Base-by-base conservation (phyloP, 2,329 filamentous ascomycete genomes). In the Ceratocystis cubensis region DNA sequence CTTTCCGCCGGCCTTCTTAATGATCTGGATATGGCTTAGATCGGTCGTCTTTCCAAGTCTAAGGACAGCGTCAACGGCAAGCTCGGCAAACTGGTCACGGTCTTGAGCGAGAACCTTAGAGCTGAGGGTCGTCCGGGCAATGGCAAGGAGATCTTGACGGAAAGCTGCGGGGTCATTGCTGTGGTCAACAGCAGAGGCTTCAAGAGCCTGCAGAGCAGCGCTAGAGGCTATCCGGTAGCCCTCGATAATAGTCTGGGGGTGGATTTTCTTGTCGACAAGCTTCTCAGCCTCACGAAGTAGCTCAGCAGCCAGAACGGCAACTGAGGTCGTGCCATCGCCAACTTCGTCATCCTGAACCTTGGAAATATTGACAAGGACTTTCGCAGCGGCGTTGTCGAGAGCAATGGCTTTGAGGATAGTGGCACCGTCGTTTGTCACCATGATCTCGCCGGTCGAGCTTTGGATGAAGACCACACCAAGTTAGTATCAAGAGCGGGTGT, bases 301-400 rank as follows among this genome's bases (percentile, higher is more conserved):
- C 80, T 99, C 94, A 68, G 94, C 94, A 48, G 94, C 92, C 70
- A 99, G 81, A 17, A 99, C 94, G 56, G 94, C 88, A 66, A 99
- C 94, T n/a, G 92, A 97, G 25, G 94, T 99, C 59, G 94, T 99
- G 68, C 94, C 94, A 75, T 99, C 94, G 74, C 94, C 94, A 28
- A 99, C 93, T 77, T 99, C 94, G 75, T 99, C 94, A 74, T 99
- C 94, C 76, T 99, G 94, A 5, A 99, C 94, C 79, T 99, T 99
- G 70, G 93, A 97, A 73, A 99, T 97, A 77, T 99, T 99, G 75
- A 99, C 94, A 56, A 99, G 83, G 4, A 99, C 94, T 80, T 99
- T 99, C 65, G 94, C 94, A 25, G 94, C 94, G 56, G 94, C 94
- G 75, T 99, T 99, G 77, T 99, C 94, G 74, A 99, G 88, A 56